A percentile compares a stretch with the other conserved stretches of the same genome.
Conservation (phyloP, 2,329 filamentous ascomycete species). For the Pseudocercospora crystallina region DNA sequence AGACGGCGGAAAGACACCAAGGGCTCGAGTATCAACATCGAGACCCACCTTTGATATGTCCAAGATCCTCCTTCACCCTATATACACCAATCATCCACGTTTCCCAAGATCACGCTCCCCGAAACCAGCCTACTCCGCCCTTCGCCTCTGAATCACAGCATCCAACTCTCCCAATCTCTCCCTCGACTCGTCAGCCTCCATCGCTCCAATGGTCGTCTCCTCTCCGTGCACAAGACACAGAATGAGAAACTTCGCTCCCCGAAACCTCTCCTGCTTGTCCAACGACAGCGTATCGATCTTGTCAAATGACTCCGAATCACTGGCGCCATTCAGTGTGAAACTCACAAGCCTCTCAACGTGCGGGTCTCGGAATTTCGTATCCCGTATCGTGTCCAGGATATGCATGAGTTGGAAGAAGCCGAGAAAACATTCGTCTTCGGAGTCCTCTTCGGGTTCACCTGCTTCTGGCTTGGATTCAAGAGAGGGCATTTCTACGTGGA, state of each 20-base stretch:
- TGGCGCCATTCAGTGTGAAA: constrained; percentile 18
- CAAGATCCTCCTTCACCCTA: too few species aligned
- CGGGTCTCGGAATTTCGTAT: constrained; percentile 1
- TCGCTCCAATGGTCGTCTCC: constrained; percentile 12
- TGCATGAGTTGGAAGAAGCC: constrained; percentile 15
- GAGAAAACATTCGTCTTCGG: constrained; percentile 2
- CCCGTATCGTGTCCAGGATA: constrained; percentile 12
- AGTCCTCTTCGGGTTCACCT: neutral
- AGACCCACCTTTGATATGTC: too few species aligned
- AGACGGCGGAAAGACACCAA: too few species aligned
- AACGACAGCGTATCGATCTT: constrained; percentile 17
- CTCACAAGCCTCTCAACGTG: constrained; percentile 9
- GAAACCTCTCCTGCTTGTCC: constrained; percentile 16
- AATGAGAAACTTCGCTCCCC: constrained; percentile 20
- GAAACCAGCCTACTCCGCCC: neutral
- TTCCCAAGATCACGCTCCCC: too few species aligned
- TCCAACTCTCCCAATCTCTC: constrained; percentile 7
- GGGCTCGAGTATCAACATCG: too few species aligned
- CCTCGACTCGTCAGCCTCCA: constrained; percentile 11
- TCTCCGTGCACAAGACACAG: constrained; percentile 18
- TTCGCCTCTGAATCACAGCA: constrained; percentile 1
- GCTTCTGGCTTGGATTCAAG: neutral
- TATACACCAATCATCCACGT: too few species aligned
- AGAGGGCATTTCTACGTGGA: constrained; percentile 20
- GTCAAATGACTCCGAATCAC: constrained; percentile 16